These are phyloP conservation scores for Talaromyces marneffei DNA, from an alignment of 2,329 filamentous ascomycete genomes.

Conservation along the genomic window DNA sequence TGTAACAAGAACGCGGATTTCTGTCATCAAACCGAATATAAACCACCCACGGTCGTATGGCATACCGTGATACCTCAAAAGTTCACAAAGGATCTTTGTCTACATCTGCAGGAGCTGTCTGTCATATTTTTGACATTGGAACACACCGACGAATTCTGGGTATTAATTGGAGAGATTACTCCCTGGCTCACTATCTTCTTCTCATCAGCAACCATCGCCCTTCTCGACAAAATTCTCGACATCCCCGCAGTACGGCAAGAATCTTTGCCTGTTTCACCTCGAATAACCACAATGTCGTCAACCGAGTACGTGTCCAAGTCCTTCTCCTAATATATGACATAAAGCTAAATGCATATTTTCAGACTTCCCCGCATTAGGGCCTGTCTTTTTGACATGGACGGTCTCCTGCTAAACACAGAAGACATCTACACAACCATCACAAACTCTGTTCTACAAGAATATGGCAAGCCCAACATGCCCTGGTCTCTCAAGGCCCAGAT, in stretches of 20 bases:
- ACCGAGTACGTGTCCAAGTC: conserved; percentile 6
- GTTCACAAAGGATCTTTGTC: background rate
- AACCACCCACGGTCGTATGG: background rate
- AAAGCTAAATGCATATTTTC: background rate
- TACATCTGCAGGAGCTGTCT: background rate
- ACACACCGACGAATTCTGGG: background rate
- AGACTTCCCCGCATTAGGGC: conserved; percentile 74
- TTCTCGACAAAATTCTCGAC: background rate
- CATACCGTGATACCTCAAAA: background rate
- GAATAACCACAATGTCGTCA: conserved; percentile 1
- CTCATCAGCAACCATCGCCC: background rate
- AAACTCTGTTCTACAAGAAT: conserved; percentile 72
- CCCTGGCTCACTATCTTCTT: background rate
- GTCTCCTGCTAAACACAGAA: conserved; percentile 88
- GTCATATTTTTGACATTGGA: background rate
- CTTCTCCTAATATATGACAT: background rate
- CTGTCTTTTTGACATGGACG: conserved; percentile 98
- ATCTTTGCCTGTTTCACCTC: background rate
- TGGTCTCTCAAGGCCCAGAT: conserved; percentile 93
- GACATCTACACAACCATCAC: conserved; percentile 80
- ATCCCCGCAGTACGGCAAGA: background rate
- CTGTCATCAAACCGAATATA: background rate
- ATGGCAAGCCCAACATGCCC: conserved; percentile 68
- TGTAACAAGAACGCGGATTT: background rate
- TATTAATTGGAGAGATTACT: background rate